phyloP scores from a whole-genome alignment of 1,284 basidiomycete species.

The Cutaneotrichosporon dermatis region DNA sequence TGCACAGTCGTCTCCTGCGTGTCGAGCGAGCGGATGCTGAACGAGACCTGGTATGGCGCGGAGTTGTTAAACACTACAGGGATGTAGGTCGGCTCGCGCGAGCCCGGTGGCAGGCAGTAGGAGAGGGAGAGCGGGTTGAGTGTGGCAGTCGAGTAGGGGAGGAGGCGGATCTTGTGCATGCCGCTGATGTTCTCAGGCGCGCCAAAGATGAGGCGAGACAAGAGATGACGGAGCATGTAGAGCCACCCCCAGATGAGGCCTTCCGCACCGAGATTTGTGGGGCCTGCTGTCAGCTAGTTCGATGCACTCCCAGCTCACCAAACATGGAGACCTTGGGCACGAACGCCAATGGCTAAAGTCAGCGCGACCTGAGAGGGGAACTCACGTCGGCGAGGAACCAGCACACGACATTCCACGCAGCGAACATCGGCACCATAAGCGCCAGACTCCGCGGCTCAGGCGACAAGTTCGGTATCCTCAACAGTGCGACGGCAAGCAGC shows the following conservation, averaged over 20 bases:
- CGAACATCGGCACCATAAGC: conserved; percentile 17
- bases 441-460: conserved; percentile 24
- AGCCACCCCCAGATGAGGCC: conserved; percentile 20
- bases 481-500: conserved; percentile 24
- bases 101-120: conserved; percentile 44
- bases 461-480: conserved; percentile 40
- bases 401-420: conserved; percentile 29
- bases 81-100: conserved; percentile 37
- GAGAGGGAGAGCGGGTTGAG: conserved; percentile 47
- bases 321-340: conserved; percentile 32
- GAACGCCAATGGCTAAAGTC: conserved; percentile 14
- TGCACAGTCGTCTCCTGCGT: conserved; percentile 22
- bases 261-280: conserved; percentile 20
- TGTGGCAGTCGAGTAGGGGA: conserved; percentile 44
- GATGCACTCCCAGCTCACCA: conserved; percentile 14
- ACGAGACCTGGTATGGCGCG: conserved; percentile 65
- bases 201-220: conserved; percentile 9
- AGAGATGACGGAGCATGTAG: conserved; percentile 5
- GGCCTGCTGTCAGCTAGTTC: conserved; percentile 7
- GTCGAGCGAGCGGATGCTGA: conserved; percentile 69
- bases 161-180: conserved; percentile 39
- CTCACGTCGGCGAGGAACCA: conserved; percentile 39
- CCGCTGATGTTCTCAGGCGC: conserved; percentile 40
- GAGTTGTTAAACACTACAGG: conserved; percentile 80
- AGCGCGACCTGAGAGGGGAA: not conserved